Evolutionary conservation across 2,329 filamentous ascomycete species (phyloP), one percentile per base, ranked within the genome.

Genomic region (Calonectria fujianensis): DNA sequence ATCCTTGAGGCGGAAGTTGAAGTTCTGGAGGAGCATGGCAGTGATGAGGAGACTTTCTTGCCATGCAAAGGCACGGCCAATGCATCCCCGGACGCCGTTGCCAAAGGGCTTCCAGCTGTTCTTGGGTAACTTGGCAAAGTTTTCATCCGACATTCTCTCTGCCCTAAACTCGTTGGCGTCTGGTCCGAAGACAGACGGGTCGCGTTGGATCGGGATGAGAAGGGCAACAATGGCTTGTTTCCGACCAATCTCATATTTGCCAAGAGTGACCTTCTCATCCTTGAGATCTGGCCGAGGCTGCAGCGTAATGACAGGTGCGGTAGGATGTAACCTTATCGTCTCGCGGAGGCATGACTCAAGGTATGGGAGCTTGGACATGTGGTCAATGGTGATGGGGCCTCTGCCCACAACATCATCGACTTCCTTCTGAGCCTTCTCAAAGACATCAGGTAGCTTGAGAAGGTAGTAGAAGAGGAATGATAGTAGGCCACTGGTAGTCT

Each of bases 401-500:
- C 85, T 87, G 0, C 91, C 91, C 63, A 92, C 83, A 0, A 93
- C 90, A 0, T 85, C 80, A 76, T 94, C 92, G 14, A 94, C 90
- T 79, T 94, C 93, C 67, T 90, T 81, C 73, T 91, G 91, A 2
- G 91, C 91, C 76, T 90, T 90, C 31, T 83, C 82, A 76, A 91
- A 90, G 1, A 86, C 86, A 2, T 88, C 86, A 0, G 91, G 91
- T 77, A 91, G 87, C 77, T 91, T 91, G 59, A 93, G 81, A 2
- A 94, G 85, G 74, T 91, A 88, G 80, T 91, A 92, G 72, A 93
- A 89, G 0, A 88, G 83, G 77, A 93, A 94, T 1, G 91, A 89
- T n/a, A 94, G 82, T 9, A 92, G 83, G 5, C 92, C 92, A 6
- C 90, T 90, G 0, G 93, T 92, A 0, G 93, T 94, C 76, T 94